Percentiles rank a stretch among this genome's conserved stretches.
Conservation (phyloP, 768 basidiomycete species). For the Hysterangium stoloniferum region DNA sequence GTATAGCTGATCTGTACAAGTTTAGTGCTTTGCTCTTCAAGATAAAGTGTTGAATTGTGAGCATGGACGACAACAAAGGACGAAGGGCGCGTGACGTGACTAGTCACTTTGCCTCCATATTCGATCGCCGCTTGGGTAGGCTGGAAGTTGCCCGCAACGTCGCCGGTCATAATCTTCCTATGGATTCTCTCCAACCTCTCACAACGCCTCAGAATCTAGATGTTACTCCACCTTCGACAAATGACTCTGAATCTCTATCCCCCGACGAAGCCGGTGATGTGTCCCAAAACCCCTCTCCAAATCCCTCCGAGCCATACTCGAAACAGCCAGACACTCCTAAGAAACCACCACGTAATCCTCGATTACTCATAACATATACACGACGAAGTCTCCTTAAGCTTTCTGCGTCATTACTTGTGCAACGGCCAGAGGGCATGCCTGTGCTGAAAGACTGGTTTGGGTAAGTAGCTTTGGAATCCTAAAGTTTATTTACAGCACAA, state of each 20-base stretch:
- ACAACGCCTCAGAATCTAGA: conserved; percentile 14
- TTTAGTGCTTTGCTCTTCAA: conserved; percentile 51
- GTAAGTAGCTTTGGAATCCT: conserved; percentile 35
- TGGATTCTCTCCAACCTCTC: conserved; percentile 9
- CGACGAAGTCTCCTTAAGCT: conserved; percentile 61
- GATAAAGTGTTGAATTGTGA: conserved; percentile 70
- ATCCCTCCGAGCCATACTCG: conserved; percentile 17
- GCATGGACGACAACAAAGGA: background rate
- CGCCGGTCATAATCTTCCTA: conserved; percentile 7
- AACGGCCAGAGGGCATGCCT: conserved; percentile 69
- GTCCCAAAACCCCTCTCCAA: conserved; percentile 27
- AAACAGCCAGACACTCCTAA: conserved; percentile 24
- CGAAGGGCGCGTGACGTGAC: background rate
- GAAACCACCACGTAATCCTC: conserved; percentile 22
- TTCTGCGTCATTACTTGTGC: conserved; percentile 68
- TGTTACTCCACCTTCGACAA: conserved; percentile 28
- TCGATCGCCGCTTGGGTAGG: conserved; percentile 10
- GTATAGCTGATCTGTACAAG: conserved; percentile 61
- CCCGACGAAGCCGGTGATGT: conserved; percentile 25
- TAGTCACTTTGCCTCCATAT: background rate
- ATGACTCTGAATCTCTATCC: conserved; percentile 13
- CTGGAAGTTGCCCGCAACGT: conserved; percentile 5
- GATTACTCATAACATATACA: conserved; percentile 58
- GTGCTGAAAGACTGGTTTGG: conserved; percentile 84
- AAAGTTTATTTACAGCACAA: conserved; percentile 14